Conservation (phyloP, 2,329 filamentous ascomycete species). For the Fusarium nurragi region DNA sequence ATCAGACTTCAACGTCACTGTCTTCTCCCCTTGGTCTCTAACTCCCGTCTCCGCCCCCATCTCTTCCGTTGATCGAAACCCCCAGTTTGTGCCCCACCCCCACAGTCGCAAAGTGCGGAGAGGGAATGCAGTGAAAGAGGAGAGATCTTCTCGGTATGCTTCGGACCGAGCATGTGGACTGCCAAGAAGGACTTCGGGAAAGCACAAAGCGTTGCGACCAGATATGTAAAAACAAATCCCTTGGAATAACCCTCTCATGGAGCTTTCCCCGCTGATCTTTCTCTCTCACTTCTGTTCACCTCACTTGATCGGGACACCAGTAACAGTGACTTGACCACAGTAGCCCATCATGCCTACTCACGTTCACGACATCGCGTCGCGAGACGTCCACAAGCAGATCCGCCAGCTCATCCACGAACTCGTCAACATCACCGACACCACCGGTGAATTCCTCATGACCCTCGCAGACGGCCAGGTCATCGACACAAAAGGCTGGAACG, state of each 20-base stretch:
- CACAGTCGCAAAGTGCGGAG: constrained; percentile 37
- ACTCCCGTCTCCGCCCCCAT: constrained; percentile 25
- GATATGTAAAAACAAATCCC: background rate
- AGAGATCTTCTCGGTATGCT: constrained; percentile 22
- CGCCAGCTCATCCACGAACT: constrained; percentile 76
- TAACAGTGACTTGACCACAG: background rate
- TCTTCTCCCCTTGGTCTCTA: background rate
- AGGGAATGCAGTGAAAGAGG: background rate
- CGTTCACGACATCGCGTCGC: constrained; percentile 57
- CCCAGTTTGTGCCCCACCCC: constrained; percentile 30
- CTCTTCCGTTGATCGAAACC: background rate
- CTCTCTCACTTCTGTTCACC: background rate
- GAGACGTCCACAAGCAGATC: constrained; percentile 65
- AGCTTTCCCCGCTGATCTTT: background rate
- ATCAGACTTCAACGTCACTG: background rate
- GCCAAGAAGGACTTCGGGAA: constrained; percentile 3
- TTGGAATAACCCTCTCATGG: background rate
- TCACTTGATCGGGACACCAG: too few relatives aligned
- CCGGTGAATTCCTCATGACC: constrained; percentile 76
- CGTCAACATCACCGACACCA: constrained; percentile 79
- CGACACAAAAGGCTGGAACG: constrained; percentile 85
- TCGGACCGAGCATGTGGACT: constrained; percentile 34
- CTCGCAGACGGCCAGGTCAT: constrained; percentile 79
- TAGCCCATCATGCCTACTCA: constrained; percentile 45
- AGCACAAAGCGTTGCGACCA: background rate